phyloP scores from a whole-genome alignment of 1,139 yeast species.

The Groenewaldozyma sp. region DNA sequence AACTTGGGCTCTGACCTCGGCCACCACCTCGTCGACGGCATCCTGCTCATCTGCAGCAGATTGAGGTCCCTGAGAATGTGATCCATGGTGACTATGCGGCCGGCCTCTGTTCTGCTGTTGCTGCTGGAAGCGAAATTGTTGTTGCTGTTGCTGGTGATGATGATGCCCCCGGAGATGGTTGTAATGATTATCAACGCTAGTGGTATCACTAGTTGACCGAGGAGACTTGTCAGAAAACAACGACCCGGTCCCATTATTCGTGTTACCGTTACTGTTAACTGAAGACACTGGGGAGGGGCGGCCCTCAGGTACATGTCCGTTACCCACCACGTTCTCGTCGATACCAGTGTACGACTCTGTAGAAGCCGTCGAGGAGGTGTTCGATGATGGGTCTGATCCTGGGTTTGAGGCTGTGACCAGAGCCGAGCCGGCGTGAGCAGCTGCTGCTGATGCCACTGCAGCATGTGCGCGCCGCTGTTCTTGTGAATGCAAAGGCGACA shows the following conservation, averaged over 20 bases:
- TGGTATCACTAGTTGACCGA: neutral
- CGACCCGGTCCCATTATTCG: neutral
- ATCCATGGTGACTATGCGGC: too few species aligned
- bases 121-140: too few species aligned
- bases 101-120: too few species aligned
- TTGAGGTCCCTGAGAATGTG: too few species aligned
- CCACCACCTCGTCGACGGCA: neutral
- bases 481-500: neutral
- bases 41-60: neutral
- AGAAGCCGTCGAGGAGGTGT: conserved; percentile 4
- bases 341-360: too few species aligned
- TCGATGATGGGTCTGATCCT: conserved; percentile 1
- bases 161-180: too few species aligned
- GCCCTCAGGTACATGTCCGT: too few species aligned
- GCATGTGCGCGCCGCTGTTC: neutral
- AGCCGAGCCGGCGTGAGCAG: neutral
- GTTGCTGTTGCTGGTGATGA: too few species aligned
- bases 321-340: too few species aligned
- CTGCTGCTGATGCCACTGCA: conserved; percentile 1
- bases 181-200: neutral
- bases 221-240: neutral
- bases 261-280: neutral
- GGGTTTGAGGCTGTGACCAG: neutral
- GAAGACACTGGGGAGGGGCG: neutral
- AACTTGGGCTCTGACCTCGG: neutral